These are phyloP conservation scores for Colletotrichum sansevieriae DNA, from an alignment of 2,329 filamentous ascomycete genomes.

Conservation along the genomic window DNA sequence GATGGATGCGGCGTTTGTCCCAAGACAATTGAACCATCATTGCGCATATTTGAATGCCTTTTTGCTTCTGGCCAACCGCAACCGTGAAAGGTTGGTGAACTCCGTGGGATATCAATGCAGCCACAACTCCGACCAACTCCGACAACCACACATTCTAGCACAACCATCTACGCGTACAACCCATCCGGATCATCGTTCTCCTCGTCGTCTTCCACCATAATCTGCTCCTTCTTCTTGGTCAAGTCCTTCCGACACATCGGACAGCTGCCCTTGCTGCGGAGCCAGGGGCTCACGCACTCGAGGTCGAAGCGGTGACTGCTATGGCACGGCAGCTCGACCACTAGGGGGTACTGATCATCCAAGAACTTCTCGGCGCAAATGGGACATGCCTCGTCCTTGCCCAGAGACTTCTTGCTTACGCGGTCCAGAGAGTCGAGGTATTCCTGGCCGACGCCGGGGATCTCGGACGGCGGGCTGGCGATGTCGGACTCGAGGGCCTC, in stretches of 20 bases:
- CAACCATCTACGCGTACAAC: slow-evolving; percentile 55
- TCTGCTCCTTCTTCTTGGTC: slow-evolving; percentile 65
- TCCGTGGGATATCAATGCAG: slow-evolving; percentile 30
- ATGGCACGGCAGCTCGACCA: slow-evolving; percentile 74
- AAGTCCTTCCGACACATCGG: slow-evolving; percentile 73
- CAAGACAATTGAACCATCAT: slow-evolving; percentile 6
- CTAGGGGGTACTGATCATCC: slow-evolving; percentile 72
- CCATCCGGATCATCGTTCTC: slow-evolving; percentile 66
- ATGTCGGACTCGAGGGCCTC: slow-evolving; percentile 63
- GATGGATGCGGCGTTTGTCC: slow-evolving; percentile 1
- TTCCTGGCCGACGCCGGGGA: slow-evolving; percentile 69
- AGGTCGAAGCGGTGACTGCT: slow-evolving; percentile 71
- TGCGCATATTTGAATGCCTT: slow-evolving; percentile 3
- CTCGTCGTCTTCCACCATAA: slow-evolving; percentile 61
- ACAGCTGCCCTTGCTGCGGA: slow-evolving; percentile 73
- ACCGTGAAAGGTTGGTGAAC: slow-evolving; percentile 15
- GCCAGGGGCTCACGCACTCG: slow-evolving; percentile 77
- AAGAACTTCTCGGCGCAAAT: slow-evolving; percentile 74
- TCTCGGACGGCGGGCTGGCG: slow-evolving; percentile 62
- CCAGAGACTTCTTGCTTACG: slow-evolving; percentile 64
- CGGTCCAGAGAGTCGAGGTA: slow-evolving; percentile 72
- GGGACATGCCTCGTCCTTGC: slow-evolving; percentile 67
- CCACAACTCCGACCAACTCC: slow-evolving; percentile 30
- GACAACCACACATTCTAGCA: neutral
- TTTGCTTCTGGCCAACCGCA: neutral